Conservation (phyloP, 225 moss, liverwort and hornwort genomes). For the Sphagnum tenellum region DNA sequence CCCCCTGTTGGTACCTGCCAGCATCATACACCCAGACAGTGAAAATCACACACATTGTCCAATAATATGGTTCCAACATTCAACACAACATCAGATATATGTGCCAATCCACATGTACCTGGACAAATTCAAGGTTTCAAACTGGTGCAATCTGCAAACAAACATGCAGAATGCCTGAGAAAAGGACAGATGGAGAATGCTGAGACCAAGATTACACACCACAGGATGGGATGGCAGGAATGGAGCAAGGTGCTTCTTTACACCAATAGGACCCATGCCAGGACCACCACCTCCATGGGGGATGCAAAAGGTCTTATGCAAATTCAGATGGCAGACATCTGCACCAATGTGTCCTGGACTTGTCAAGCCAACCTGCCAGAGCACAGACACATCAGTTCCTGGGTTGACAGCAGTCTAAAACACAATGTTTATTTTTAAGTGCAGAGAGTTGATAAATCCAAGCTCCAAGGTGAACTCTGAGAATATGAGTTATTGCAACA, state of each 20-base stretch:
- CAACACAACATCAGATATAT: too few relatives aligned
- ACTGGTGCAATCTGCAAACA: neutral
- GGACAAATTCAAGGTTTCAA: too few relatives aligned
- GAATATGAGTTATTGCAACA: too few relatives aligned
- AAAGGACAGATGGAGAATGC: too few relatives aligned
- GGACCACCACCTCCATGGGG: slow-evolving; percentile 98
- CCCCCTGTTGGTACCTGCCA: slow-evolving; percentile 71
- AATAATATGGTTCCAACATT: too few relatives aligned
- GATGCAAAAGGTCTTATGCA: slow-evolving; percentile 98
- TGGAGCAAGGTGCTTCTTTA: slow-evolving; percentile 97
- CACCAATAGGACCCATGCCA: slow-evolving; percentile 98
- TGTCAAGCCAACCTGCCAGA: slow-evolving; percentile 78
- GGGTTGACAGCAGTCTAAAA: neutral
- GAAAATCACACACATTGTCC: neutral
- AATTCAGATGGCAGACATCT: slow-evolving; percentile 93
- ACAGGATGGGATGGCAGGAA: slow-evolving; percentile 94
- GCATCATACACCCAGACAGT: neutral
- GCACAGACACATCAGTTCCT: slow-evolving; percentile 5
- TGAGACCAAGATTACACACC: slow-evolving; percentile 24
- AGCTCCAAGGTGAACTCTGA: too few relatives aligned
- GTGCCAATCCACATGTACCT: too few relatives aligned
- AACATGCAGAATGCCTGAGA: neutral
- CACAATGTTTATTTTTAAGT: too few relatives aligned
- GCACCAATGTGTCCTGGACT: slow-evolving; percentile 97
- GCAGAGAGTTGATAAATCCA: too few relatives aligned